phyloP scores from a whole-genome alignment of 2,329 filamentous ascomycete genomes.

The Calonectria pseudoreteaudii region DNA sequence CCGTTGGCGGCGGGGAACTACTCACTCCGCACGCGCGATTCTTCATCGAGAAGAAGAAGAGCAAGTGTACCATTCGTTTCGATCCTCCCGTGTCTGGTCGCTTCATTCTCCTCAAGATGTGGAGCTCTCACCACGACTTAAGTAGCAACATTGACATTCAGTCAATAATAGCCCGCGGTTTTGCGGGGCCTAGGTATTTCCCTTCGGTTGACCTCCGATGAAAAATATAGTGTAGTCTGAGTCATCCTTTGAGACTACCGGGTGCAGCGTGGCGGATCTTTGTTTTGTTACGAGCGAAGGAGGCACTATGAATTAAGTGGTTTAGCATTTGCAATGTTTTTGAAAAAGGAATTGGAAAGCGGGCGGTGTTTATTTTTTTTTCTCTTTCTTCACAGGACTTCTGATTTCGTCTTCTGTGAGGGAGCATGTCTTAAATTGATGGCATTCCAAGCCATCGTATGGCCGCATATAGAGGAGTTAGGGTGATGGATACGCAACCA shows the following conservation, averaged over 20 bases:
- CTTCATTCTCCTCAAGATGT: slow-evolving; percentile 90
- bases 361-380: slow-evolving; percentile 1
- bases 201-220: slow-evolving; percentile 74
- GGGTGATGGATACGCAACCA: slow-evolving; percentile 3
- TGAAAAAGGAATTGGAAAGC: slow-evolving; percentile 13
- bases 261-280: not conserved
- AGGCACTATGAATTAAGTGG: not conserved
- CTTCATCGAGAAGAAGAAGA: slow-evolving; percentile 84
- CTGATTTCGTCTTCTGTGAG: slow-evolving; percentile 2
- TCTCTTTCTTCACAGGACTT: not conserved
- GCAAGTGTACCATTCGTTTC: slow-evolving; percentile 88
- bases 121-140: slow-evolving; percentile 78
- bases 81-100: slow-evolving; percentile 84
- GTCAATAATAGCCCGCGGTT: slow-evolving; percentile 85
- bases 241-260: not conserved
- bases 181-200: slow-evolving; percentile 87
- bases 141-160: slow-evolving; percentile 87
- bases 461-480: slow-evolving; percentile 25
- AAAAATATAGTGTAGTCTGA: slow-evolving; percentile 18
- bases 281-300: not conserved
- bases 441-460: slow-evolving; percentile 1
- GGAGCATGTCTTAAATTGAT: slow-evolving; percentile 7
- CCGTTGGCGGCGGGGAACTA: slow-evolving; percentile 69
- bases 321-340: slow-evolving; percentile 6
- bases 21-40: slow-evolving; percentile 84